phyloP scores from a whole-genome alignment of 176 grass and related monocot genomes.

The Alopecurus myosuroides region DNA sequence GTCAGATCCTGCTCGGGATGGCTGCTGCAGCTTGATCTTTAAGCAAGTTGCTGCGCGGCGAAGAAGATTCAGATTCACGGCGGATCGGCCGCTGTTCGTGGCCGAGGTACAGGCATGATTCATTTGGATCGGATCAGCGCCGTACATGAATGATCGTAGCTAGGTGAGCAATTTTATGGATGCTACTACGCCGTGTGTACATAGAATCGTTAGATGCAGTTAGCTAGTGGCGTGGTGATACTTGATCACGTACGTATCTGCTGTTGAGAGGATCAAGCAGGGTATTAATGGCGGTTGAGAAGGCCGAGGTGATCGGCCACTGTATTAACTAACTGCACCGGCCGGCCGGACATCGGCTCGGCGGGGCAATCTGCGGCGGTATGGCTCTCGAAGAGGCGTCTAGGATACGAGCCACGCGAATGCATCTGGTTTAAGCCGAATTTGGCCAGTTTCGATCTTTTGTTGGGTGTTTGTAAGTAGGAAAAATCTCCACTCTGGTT shows the following conservation, averaged over 20 bases:
- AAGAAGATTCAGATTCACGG: constrained; percentile 39
- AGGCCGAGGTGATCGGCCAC: constrained; percentile 26
- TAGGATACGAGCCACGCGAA: not conserved
- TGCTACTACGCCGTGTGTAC: constrained; percentile 21
- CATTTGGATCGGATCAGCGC: not conserved
- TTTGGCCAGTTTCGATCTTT: not conserved
- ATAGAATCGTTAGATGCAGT: not conserved
- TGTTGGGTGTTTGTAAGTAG: not conserved
- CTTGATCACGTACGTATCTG: not conserved
- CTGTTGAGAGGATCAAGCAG: constrained; percentile 15
- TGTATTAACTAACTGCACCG: not conserved
- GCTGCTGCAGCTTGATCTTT: constrained; percentile 15
- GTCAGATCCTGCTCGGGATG: constrained; percentile 26
- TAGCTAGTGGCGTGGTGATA: not conserved
- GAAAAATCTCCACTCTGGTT: too few relatives aligned
- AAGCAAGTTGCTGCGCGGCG: not conserved
- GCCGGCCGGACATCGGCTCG: not conserved
- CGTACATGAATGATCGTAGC: not conserved
- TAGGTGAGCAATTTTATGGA: constrained; percentile 44
- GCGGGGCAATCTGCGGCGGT: not conserved
- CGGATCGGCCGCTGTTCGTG: not conserved
- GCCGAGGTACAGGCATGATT: not conserved
- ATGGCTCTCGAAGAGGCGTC: too few relatives aligned
- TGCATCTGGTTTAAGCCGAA: not conserved
- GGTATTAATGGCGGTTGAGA: constrained; percentile 34